Percentiles rank a stretch among this genome's conserved stretches.
Conservation (phyloP, 1,284 basidiomycete species). For the Cerrena zonata region DNA sequence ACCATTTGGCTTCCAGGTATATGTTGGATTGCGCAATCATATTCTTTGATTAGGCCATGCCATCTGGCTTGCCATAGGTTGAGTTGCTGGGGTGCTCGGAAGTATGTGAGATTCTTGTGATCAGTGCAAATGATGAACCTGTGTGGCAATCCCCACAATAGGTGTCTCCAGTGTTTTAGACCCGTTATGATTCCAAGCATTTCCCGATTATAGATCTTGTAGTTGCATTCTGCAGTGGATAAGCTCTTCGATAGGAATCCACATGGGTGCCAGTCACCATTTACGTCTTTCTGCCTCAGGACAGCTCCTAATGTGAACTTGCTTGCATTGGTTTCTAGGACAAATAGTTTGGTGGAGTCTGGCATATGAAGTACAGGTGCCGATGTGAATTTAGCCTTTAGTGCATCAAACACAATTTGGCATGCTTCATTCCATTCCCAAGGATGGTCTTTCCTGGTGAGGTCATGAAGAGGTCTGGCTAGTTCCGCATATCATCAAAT, state of each 20-base stretch:
- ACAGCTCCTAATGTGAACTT: neutral
- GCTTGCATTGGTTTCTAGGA: neutral
- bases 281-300: neutral
- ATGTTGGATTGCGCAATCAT: neutral
- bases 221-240: neutral
- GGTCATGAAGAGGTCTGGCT: constrained; percentile 21
- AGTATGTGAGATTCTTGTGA: neutral
- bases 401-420: neutral
- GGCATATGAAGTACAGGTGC: neutral
- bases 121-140: neutral
- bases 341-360: neutral
- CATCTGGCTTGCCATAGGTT: neutral
- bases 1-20: neutral
- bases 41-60: neutral
- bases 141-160: neutral
- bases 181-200: neutral
- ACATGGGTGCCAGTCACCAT: neutral
- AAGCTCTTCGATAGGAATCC: neutral
- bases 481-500: constrained; percentile 33
- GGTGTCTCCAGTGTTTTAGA: neutral
- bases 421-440: neutral
- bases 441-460: neutral
- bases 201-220: neutral
- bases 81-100: neutral
- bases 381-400: neutral